Evolutionary conservation across 257 asterid genomes (phyloP).

Genomic region (Ligustrum vulgare): DNA sequence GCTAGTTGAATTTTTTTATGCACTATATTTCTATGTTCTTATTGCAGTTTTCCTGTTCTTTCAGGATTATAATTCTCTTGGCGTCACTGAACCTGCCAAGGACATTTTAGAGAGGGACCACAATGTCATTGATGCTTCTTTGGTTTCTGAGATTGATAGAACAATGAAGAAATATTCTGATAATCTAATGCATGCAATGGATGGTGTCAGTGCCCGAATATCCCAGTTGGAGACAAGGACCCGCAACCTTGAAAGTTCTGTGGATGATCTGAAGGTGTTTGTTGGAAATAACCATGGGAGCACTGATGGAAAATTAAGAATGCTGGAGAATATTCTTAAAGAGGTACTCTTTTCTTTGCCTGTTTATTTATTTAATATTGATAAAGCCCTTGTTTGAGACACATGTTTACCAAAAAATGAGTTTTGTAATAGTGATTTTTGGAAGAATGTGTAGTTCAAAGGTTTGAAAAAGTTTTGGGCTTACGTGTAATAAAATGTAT

Average conservation of each 20-base stretch:
- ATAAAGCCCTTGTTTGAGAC: background rate
- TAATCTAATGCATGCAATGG: slow-evolving; percentile 69
- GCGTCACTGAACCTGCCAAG: slow-evolving; percentile 62
- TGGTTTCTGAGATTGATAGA: slow-evolving; percentile 78
- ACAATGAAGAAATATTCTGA: slow-evolving; percentile 80
- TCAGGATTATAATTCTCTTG: slow-evolving; percentile 66
- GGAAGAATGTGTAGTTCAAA: too few relatives aligned
- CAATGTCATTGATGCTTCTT: slow-evolving; percentile 38
- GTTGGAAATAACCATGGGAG: slow-evolving; percentile 69
- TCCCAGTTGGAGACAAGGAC: slow-evolving; percentile 84
- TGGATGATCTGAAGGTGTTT: slow-evolving; percentile 77
- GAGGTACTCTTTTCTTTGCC: slow-evolving; percentile 50
- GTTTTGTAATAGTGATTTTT: too few relatives aligned
- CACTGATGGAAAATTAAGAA: slow-evolving; percentile 77
- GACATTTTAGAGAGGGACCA: slow-evolving; percentile 57
- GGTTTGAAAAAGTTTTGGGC: too few relatives aligned
- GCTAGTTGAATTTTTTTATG: background rate
- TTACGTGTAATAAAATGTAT: too few relatives aligned
- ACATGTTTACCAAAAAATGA: too few relatives aligned
- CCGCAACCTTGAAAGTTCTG: slow-evolving; percentile 69
- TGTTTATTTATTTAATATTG: slow-evolving; percentile 5
- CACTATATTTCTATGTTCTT: background rate
- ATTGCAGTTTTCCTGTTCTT: slow-evolving; percentile 2
- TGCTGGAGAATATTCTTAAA: slow-evolving; percentile 71
- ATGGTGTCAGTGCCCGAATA: slow-evolving; percentile 70